phyloP scores from a whole-genome alignment of 2,329 filamentous ascomycete species.

The Lachnellula hyalina region DNA sequence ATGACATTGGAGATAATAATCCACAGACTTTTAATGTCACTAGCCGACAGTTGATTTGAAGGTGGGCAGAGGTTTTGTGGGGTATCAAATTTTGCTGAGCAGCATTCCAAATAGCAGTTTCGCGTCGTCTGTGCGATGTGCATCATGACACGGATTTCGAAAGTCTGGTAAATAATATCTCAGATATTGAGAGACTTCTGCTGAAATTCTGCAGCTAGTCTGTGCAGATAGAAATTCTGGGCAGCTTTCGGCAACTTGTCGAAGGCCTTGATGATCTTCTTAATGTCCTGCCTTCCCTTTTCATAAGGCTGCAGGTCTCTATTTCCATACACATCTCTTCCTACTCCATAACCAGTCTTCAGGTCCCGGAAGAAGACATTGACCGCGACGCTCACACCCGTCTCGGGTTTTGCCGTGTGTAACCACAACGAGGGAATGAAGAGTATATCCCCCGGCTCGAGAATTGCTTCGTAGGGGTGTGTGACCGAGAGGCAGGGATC shows the following conservation, averaged over 20 bases:
- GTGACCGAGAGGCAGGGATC: slow-evolving; percentile 40
- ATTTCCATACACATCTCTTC: slow-evolving; percentile 84
- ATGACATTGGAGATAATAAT: too few relatives aligned
- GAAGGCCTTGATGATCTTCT: slow-evolving; percentile 61
- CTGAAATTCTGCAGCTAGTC: slow-evolving; percentile 64
- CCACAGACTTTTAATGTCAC: too few relatives aligned
- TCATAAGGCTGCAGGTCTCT: slow-evolving; percentile 80
- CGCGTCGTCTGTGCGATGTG: too few relatives aligned
- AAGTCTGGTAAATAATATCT: neutral
- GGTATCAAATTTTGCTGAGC: too few relatives aligned
- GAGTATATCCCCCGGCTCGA: slow-evolving; percentile 69
- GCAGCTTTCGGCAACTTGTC: slow-evolving; percentile 59
- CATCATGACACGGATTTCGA: too few relatives aligned
- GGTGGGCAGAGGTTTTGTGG: too few relatives aligned
- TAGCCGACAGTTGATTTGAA: too few relatives aligned
- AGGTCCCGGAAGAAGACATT: slow-evolving; percentile 84
- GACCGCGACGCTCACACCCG: slow-evolving; percentile 65
- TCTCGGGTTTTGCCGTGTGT: slow-evolving; percentile 63
- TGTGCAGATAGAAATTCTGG: slow-evolving; percentile 67
- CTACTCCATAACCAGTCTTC: slow-evolving; percentile 60
- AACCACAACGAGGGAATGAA: slow-evolving; percentile 82
- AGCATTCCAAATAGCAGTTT: too few relatives aligned
- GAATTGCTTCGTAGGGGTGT: slow-evolving; percentile 59
- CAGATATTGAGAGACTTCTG: slow-evolving; percentile 8
- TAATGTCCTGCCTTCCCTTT: slow-evolving; percentile 67